Percentiles rank a stretch among this genome's conserved stretches.
phyloP scores from a whole-genome alignment of 176 grass and related monocot species.

The Juncus inflexus region DNA sequence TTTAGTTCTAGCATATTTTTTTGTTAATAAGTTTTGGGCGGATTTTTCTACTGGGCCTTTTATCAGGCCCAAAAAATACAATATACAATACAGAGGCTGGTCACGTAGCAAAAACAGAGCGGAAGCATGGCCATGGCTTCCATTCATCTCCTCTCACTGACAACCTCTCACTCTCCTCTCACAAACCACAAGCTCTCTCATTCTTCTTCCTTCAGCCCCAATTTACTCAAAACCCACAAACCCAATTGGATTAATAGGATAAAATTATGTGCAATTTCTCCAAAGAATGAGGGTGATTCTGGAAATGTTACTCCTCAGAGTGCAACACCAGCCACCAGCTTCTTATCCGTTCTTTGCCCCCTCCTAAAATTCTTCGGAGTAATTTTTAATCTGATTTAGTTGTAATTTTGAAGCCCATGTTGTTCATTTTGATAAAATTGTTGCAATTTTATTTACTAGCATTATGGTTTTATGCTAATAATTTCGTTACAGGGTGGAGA shows the following conservation, averaged over 20 bases:
- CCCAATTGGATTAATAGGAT: not conserved
- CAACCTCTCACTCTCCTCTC: slow-evolving; percentile 13
- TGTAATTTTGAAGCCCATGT: not conserved
- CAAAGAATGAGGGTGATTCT: slow-evolving; percentile 25
- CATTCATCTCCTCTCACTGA: slow-evolving; percentile 3
- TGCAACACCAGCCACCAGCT: slow-evolving; percentile 25
- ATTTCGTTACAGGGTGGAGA: slow-evolving; percentile 52
- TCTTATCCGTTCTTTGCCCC: slow-evolving; percentile 75
- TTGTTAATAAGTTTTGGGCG: no score
- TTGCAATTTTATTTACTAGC: slow-evolving; percentile 9
- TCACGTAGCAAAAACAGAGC: not conserved
- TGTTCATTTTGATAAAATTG: not conserved
- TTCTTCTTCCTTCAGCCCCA: not conserved
- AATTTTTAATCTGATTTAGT: slow-evolving; percentile 22
- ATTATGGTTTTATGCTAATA: slow-evolving; percentile 1
- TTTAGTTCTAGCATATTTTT: no score
- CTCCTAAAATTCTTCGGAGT: slow-evolving; percentile 83
- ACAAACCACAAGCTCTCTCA: not conserved
- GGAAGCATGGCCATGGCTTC: not conserved
- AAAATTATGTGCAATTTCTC: slow-evolving; percentile 23
- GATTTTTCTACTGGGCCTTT: not conserved
- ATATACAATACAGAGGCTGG: not conserved
- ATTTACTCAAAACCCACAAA: not conserved
- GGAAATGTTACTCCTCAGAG: slow-evolving; percentile 22
- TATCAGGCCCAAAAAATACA: no score